Evolutionary conservation across 345 rosid genomes (phyloP), one percentile per base, ranked within the genome.

Genomic region (Dimocarpus longan): DNA sequence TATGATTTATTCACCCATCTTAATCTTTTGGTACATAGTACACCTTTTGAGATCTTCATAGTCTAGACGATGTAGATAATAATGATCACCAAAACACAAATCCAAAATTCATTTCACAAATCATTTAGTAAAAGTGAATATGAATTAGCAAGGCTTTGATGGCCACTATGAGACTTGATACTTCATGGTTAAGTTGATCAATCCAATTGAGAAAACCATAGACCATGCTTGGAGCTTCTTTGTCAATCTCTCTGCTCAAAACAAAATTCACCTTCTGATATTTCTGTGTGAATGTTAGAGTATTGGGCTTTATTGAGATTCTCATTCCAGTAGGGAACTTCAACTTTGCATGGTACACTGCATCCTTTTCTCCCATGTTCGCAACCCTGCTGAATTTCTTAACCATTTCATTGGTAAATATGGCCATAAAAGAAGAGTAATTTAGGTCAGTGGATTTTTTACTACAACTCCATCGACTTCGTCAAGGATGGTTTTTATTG

Each of bases 191-290:
- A 68, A 68, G 71, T 24, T 86, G 84, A 80, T 86, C 88, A 22
- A 60, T 26, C 91, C 91, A 88, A 46, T 71, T 76, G n/a, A 86
- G 84, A 44, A 11, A 75, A 16, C 85, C 80, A 75, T 80, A 80
- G 6, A 56, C 57, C 71, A 80, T 64, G 1, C 48, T n/a, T 15
- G 54, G 6, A 15, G 40, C 46, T 22, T 46, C 46, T 62, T 22
- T 8, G 54, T 11, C 75, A 6, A 70, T 76, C 79, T 80, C 83
- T 24, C 75, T 22, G 15, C 42, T 80, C 73, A 80, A 0, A 5
- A 19, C 21, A 28, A 76, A 76, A 22, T 68, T 19, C 60, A 42
- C 76, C 66, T 63, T 70, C 68, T 76, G 64, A 37, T 76, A 37
- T 26, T 26, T 26, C 28, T 26, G 28, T 26, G 28, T 26, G 28